phyloP scores from a whole-genome alignment of 768 basidiomycete genomes.

The Cystofilobasidium bisporidii region DNA sequence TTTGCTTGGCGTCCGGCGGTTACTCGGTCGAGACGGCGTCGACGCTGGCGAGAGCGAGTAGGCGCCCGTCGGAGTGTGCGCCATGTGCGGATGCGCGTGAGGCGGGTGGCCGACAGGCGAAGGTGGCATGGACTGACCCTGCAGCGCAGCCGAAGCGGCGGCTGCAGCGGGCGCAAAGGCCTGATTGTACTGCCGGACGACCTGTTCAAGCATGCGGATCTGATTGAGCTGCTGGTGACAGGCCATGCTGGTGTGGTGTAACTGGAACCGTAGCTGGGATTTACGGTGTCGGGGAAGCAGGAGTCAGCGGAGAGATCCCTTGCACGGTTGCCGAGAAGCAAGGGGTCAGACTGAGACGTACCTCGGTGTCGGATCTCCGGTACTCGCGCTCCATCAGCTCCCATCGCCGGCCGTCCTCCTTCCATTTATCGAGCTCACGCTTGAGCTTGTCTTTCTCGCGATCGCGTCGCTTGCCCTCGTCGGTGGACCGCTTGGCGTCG shows the following conservation, averaged over 20 bases:
- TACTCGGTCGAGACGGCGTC: background rate
- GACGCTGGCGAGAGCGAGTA: background rate
- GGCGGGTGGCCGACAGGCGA: background rate
- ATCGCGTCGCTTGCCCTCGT: background rate
- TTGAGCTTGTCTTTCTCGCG: background rate
- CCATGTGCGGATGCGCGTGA: background rate
- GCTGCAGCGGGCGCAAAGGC: background rate
- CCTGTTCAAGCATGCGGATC: background rate
- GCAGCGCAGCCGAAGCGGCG: background rate
- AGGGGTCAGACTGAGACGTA: background rate
- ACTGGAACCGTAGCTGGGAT: background rate
- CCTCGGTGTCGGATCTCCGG: background rate
- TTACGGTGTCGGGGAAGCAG: too few species aligned
- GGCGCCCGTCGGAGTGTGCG: too few species aligned
- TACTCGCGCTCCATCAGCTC: background rate
- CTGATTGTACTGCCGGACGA: conserved; percentile 1
- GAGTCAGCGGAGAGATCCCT: too few species aligned
- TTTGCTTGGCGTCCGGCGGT: background rate
- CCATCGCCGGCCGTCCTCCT: conserved; percentile 1
- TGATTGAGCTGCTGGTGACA: background rate
- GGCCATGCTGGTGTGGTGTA: background rate
- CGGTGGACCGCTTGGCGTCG: background rate
- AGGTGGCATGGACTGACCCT: background rate
- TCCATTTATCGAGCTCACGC: background rate
- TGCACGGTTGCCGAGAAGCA: too few species aligned